Evolutionary conservation across 2,329 filamentous ascomycete species (phyloP), one percentile per base, ranked within the genome.

Genomic region (Ascochyta pisi): DNA sequence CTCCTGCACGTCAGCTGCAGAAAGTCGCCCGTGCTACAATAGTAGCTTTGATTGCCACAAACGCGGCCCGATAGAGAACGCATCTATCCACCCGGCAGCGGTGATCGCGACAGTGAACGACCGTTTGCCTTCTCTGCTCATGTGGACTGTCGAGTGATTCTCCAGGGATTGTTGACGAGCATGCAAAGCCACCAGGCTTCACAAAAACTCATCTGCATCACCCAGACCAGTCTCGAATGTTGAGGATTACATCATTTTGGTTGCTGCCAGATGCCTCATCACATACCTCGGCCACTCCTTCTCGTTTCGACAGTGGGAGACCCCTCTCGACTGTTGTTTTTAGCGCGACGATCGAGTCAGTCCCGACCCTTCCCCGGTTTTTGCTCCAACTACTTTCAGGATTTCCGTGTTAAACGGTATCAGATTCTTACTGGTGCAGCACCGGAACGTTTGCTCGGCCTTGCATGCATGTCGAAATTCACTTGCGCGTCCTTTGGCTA

Each of bases 1-100:
- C 44, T 46, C 29, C 49, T 53, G 49, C 54, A 57, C 40, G 40
- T 53, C 50, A 53, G 45, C 27, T 53, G 44, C 44, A 53, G 49
- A 37, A 19, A 42, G 29, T 46, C 45, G 39, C 49, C 34, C 45
- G 45, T 27, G 26, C 49, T 50, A 57, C 35, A 34, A 40, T 22
- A 41, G 16, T 53, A 50, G 45, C 40, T 50, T 31, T 41, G 10
- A 8, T 33, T 16, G 19, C 45, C 49, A 45, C 43, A 12, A 35
- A 44, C 6, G 29, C 54, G 45, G 54, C 45, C 45, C 54, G 45
- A 57, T 37, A 42, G 35, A 33, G 35, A 5, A 13, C 31, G 13
- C n/a, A 16, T 31, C 4, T 16, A 34, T 38, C 19, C 27, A n/a
- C 38, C 24, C 37, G 24, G 40, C 29, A 46, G 15, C 35, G 34